Evolutionary conservation across 371 early-diverging fungal genomes (phyloP).

Genomic region (Actinomucor elegans): DNA sequence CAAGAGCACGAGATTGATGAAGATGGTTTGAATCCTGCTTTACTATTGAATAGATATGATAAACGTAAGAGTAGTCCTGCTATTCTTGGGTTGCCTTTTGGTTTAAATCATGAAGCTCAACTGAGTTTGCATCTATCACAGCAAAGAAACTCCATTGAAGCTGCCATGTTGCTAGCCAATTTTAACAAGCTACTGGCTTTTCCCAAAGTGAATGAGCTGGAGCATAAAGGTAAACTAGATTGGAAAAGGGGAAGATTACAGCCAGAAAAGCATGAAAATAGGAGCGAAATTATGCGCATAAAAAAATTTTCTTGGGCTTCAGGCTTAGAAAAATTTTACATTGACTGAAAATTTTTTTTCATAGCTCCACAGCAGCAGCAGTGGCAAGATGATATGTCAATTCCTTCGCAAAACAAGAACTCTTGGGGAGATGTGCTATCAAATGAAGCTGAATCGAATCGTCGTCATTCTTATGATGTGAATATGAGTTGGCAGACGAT

Average conservation of each 20-base stretch:
- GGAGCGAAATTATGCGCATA: constrained; percentile 38
- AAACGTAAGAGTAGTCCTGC: constrained; percentile 55
- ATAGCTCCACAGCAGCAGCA: constrained; percentile 3
- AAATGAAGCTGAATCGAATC: constrained; percentile 17
- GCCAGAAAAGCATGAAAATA: constrained; percentile 13
- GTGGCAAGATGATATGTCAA: constrained; percentile 51
- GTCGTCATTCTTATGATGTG: constrained; percentile 47
- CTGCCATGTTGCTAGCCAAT: constrained; percentile 50
- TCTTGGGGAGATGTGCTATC: constrained; percentile 22
- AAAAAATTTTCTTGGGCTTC: constrained; percentile 17
- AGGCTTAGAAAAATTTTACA: neutral
- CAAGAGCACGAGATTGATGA: neutral
- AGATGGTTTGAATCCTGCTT: constrained; percentile 22
- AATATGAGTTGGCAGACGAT: constrained; percentile 46
- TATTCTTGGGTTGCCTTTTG: constrained; percentile 40
- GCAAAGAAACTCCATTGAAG: constrained; percentile 52
- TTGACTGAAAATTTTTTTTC: neutral
- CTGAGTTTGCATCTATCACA: constrained; percentile 40
- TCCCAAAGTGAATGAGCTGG: constrained; percentile 17
- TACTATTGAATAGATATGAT: constrained; percentile 26
- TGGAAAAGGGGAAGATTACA: neutral
- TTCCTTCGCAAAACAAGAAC: constrained; percentile 28
- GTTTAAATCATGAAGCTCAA: constrained; percentile 34
- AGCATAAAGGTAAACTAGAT: constrained; percentile 22
- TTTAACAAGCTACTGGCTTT: constrained; percentile 37